Evolutionary conservation across 768 basidiomycete species (phyloP).

Genomic region (Gymnopilus dilepis): DNA sequence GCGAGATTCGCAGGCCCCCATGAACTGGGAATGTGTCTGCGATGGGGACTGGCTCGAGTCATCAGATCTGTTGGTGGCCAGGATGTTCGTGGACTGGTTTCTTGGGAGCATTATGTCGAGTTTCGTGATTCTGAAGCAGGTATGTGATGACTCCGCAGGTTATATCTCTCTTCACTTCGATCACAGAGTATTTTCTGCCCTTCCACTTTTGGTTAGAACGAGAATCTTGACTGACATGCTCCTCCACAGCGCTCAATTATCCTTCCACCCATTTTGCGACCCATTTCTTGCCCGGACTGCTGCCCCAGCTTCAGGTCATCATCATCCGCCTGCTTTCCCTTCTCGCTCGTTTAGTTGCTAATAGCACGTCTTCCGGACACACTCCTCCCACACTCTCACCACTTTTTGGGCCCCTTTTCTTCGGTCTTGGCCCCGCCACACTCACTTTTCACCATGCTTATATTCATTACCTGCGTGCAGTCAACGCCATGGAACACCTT

Average conservation of each 20-base stretch:
- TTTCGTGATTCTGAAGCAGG: constrained; percentile 87
- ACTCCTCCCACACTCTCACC: constrained; percentile 90
- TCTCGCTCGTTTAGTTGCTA: constrained; percentile 80
- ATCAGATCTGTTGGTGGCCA: constrained; percentile 71
- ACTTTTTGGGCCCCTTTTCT: constrained; percentile 88
- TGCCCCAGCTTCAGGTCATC: constrained; percentile 60
- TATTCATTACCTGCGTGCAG: constrained; percentile 75
- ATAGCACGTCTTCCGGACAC: constrained; percentile 85
- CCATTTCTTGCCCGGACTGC: constrained; percentile 58
- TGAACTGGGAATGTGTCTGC: constrained; percentile 88
- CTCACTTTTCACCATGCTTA: constrained; percentile 56
- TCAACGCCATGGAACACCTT: constrained; percentile 90
- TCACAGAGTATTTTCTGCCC: constrained; percentile 3
- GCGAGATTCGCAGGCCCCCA: constrained; percentile 84
- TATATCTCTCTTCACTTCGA: constrained; percentile 2
- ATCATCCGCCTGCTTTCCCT: constrained; percentile 79
- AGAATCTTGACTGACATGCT: constrained; percentile 7
- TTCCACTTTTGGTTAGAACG: constrained; percentile 1
- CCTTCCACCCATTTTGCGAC: constrained; percentile 74
- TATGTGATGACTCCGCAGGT: constrained; percentile 41
- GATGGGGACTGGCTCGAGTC: constrained; percentile 89
- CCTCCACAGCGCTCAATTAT: constrained; percentile 59
- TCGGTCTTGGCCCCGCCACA: constrained; percentile 70
- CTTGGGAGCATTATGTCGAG: constrained; percentile 82
- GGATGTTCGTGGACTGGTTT: constrained; percentile 82